Conservation (phyloP, 176 grass and related monocot genomes). For the Carex scoparia region DNA sequence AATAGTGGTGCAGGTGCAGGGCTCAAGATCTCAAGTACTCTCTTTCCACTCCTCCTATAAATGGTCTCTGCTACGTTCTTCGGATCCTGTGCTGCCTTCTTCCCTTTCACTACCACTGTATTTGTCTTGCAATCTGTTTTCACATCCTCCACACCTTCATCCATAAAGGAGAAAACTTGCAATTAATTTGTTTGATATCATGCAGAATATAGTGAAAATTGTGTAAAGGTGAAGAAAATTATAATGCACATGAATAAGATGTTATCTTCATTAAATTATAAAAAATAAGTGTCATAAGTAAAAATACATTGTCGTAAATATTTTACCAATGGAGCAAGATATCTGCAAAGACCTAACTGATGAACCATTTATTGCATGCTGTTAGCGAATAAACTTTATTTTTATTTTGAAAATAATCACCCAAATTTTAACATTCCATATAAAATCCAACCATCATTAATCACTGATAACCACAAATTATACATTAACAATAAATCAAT, state of each 20-base stretch:
- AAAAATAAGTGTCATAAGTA: not conserved
- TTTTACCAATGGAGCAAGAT: not conserved
- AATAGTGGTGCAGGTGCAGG: conserved; percentile 20
- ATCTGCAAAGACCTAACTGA: not conserved
- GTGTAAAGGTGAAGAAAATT: not conserved
- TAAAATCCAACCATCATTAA: not conserved
- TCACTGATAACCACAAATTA: not conserved
- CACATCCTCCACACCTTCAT: conserved; percentile 51
- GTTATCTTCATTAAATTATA: not conserved
- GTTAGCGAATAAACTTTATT: not conserved
- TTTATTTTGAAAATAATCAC: not conserved
- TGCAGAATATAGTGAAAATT: not conserved
- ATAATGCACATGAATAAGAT: not conserved
- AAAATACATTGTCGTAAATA: not conserved
- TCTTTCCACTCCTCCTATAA: conserved; percentile 43
- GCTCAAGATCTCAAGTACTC: conserved; percentile 37
- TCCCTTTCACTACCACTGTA: conserved; percentile 48
- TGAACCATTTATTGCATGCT: not conserved
- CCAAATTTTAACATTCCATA: not conserved
- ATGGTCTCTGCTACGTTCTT: conserved; percentile 27
- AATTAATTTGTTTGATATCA: not conserved
- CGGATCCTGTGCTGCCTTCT: conserved; percentile 28
- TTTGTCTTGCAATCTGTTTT: conserved; percentile 34
- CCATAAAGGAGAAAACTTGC: not conserved
- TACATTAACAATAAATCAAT: not conserved